Evolutionary conservation across 2,329 filamentous ascomycete species (phyloP).

Genomic region (Spiromastix sp.): DNA sequence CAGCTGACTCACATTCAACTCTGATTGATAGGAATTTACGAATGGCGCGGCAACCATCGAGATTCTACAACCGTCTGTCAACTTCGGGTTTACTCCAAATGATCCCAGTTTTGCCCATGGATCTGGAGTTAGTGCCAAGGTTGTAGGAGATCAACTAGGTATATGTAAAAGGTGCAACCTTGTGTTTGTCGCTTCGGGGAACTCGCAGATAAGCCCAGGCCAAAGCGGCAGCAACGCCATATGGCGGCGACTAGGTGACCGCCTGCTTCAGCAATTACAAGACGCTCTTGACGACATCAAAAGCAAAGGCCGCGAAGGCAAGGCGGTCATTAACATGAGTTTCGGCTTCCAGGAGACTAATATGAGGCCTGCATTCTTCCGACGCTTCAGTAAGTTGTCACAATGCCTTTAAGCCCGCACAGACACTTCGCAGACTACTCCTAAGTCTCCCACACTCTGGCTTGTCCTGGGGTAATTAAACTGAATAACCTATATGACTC

Average conservation of each 20-base stretch:
- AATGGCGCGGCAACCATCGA: background rate
- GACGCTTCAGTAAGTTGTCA: background rate
- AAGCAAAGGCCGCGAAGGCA: background rate
- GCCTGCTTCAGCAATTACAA: background rate
- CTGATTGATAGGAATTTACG: background rate
- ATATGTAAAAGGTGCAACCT: background rate
- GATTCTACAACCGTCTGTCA: background rate
- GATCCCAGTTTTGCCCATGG: background rate
- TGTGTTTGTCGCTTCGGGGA: background rate
- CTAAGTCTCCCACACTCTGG: background rate
- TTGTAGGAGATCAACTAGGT: background rate
- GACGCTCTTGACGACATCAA: background rate
- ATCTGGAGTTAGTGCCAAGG: background rate
- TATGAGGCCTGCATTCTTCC: background rate
- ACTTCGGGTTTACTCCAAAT: background rate
- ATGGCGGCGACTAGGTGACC: background rate
- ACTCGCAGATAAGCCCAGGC: too few relatives aligned
- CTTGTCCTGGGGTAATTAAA: background rate
- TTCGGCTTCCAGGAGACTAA: rapidly evolving
- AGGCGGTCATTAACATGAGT: slow-evolving; percentile 2
- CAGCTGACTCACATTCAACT: background rate
- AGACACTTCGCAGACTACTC: background rate
- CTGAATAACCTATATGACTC: background rate
- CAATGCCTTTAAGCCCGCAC: background rate
- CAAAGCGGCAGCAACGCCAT: too few relatives aligned